Conservation (phyloP, 2,329 filamentous ascomycete genomes). For the Cladosporium austrohemisphaericum region DNA sequence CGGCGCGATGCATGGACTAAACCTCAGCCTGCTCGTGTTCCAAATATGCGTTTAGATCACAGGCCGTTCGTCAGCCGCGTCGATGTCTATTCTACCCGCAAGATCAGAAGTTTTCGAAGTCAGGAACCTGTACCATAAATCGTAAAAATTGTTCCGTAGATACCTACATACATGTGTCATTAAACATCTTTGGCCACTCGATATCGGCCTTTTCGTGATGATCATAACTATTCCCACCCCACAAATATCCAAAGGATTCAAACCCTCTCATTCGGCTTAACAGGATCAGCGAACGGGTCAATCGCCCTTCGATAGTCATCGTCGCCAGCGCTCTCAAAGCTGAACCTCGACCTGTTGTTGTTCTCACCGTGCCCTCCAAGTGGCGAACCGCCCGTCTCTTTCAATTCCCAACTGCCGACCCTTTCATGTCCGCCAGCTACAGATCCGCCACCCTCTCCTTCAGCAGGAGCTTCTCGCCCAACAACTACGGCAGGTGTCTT, state of each 20-base stretch:
- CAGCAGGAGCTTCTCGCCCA: conserved; percentile 6
- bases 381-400: conserved; percentile 22
- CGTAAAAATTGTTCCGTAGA: no score
- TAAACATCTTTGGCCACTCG: no score
- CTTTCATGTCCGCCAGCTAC: conserved; percentile 47
- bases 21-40: no score
- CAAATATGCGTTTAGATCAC: no score
- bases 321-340: conserved; percentile 45
- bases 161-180: no score
- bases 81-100: no score
- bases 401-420: conserved; percentile 57
- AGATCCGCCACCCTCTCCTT: conserved; percentile 28
- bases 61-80: no score
- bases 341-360: conserved; percentile 35
- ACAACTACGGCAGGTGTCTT: conserved; percentile 36
- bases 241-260: conserved; percentile 24
- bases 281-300: conserved; percentile 40
- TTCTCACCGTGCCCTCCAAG: no score
- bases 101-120: no score
- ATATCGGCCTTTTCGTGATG: no score
- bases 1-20: no score
- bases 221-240: neutral
- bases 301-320: conserved; percentile 27
- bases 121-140: no score
- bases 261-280: conserved; percentile 47